phyloP scores from a whole-genome alignment of 73 alveolate species.

The Tetrahymena elliotti region DNA sequence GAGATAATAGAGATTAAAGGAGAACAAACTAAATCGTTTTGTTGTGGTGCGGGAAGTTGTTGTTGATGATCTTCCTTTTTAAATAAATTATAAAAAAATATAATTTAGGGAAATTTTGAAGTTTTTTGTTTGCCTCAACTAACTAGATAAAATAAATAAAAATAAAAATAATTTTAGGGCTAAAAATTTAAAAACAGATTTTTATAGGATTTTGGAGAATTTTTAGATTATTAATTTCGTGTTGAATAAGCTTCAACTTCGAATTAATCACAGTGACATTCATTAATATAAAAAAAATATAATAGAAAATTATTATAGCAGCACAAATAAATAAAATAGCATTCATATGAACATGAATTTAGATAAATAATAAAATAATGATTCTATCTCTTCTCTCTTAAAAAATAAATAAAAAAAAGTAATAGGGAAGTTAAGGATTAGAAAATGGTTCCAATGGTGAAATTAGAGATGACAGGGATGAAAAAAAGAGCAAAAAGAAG shows the following conservation, averaged over 20 bases:
- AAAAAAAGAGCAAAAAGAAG: neutral
- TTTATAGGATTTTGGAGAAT: neutral
- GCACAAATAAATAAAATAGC: neutral
- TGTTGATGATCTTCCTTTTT: neutral
- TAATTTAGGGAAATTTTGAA: neutral
- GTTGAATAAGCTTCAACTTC: neutral
- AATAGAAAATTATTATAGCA: neutral
- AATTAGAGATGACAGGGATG: neutral
- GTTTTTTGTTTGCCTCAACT: neutral
- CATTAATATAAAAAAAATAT: neutral
- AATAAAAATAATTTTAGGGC: neutral
- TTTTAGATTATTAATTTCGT: neutral
- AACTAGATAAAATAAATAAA: neutral
- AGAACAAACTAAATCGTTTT: neutral
- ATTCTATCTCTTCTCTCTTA: neutral
- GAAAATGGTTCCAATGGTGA: neutral
- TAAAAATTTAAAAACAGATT: neutral
- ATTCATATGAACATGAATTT: neutral
- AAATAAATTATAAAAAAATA: neutral
- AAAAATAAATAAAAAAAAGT: neutral
- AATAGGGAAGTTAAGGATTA: neutral
- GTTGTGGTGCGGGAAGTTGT: neutral
- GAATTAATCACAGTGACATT: neutral
- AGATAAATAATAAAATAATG: neutral
- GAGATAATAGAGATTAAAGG: neutral